These are phyloP conservation scores for Rhizopogon vesiculosus DNA, from an alignment of 768 basidiomycete genomes.

Conservation along the genomic window DNA sequence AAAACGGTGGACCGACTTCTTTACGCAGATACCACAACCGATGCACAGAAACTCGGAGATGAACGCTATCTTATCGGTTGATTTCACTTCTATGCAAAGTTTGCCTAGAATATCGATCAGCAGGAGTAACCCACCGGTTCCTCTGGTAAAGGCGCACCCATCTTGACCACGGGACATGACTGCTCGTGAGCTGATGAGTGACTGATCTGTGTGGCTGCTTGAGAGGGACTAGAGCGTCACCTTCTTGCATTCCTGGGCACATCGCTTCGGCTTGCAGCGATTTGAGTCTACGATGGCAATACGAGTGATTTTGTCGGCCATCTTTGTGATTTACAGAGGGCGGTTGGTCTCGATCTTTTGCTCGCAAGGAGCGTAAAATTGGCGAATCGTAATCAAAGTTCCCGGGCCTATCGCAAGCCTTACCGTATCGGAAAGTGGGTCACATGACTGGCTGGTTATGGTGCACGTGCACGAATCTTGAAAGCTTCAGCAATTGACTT, in stretches of 20 bases:
- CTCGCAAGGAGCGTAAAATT: background rate
- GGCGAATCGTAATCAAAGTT: background rate
- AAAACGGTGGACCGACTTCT: constrained; percentile 65
- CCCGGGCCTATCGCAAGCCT: too few species aligned
- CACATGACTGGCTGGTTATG: too few species aligned
- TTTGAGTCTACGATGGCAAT: constrained; percentile 93
- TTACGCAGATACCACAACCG: constrained; percentile 99
- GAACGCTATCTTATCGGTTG: constrained; percentile 96
- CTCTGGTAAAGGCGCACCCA: constrained; percentile 54
- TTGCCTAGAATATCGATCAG: constrained; percentile 54
- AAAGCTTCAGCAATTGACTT: too few species aligned
- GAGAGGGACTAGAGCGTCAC: constrained; percentile 28
- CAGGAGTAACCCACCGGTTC: background rate
- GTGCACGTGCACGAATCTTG: too few species aligned
- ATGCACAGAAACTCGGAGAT: constrained; percentile 99
- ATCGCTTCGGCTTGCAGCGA: constrained; percentile 94
- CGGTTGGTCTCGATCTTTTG: background rate
- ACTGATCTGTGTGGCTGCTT: constrained; percentile 3
- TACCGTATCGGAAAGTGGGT: too few species aligned
- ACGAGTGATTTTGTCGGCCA: constrained; percentile 97
- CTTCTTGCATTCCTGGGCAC: constrained; percentile 98
- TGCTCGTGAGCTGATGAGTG: constrained; percentile 21
- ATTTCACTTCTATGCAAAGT: constrained; percentile 96
- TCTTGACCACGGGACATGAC: constrained; percentile 96
- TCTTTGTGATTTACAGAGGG: constrained; percentile 20